phyloP scores from a whole-genome alignment of 2,329 filamentous ascomycete species.

The Pseudogymnoascus sp. region DNA sequence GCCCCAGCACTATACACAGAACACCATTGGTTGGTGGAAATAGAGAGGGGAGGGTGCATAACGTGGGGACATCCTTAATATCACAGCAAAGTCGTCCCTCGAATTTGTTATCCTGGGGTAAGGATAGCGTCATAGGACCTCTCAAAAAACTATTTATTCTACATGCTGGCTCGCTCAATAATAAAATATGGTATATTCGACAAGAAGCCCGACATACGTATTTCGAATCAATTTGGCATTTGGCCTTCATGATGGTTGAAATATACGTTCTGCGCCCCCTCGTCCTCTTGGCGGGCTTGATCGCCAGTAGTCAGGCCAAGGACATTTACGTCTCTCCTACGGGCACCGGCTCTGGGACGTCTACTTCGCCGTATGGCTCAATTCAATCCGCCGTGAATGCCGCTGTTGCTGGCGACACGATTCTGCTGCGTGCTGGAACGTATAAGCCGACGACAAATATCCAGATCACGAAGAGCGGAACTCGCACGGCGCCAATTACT shows the following conservation, averaged over 20 bases:
- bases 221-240: background rate
- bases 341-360: constrained; percentile 34
- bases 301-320: constrained; percentile 20
- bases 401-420: constrained; percentile 38
- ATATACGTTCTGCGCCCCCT: background rate
- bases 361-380: constrained; percentile 35
- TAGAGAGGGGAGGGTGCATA: background rate
- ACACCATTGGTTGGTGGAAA: background rate
- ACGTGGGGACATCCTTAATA: background rate
- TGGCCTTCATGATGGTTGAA: background rate
- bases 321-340: constrained; percentile 37
- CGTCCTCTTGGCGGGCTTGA: background rate
- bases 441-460: constrained; percentile 40
- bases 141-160: background rate
- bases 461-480: constrained; percentile 39
- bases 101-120: background rate
- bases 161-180: background rate
- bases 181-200: background rate
- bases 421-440: constrained; percentile 37
- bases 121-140: background rate
- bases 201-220: background rate
- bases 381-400: constrained; percentile 40
- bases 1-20: background rate
- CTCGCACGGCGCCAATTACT: constrained; percentile 33
- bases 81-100: background rate